Evolutionary conservation across 768 basidiomycete genomes (phyloP).

Genomic region (Fomitopsis pulvina): DNA sequence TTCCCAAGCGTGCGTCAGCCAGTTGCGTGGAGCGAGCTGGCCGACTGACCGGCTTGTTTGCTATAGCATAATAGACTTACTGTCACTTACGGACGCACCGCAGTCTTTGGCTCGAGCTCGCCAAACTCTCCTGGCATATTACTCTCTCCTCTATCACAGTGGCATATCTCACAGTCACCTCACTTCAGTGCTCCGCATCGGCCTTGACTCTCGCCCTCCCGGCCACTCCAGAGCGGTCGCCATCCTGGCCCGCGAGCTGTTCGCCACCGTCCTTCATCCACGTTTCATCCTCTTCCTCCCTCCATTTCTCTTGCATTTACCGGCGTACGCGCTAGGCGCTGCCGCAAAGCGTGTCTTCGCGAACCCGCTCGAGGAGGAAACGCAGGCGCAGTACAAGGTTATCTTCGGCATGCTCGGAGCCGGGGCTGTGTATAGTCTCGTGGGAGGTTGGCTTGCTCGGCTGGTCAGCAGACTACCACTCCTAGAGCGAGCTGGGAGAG

Average conservation of each 20-base stretch:
- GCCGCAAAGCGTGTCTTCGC: slow-evolving; percentile 57
- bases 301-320: slow-evolving; percentile 74
- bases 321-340: slow-evolving; percentile 75
- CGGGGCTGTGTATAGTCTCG: slow-evolving; percentile 7
- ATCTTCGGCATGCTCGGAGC: slow-evolving; percentile 50
- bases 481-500: background rate
- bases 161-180: slow-evolving; percentile 71
- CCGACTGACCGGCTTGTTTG: background rate
- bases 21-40: background rate
- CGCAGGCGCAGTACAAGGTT: slow-evolving; percentile 93
- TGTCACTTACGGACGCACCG: slow-evolving; percentile 52
- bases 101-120: slow-evolving; percentile 51
- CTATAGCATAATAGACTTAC: slow-evolving; percentile 73
- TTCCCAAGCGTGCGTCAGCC: slow-evolving; percentile 73
- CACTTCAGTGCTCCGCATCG: slow-evolving; percentile 70
- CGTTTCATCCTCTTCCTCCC: slow-evolving; percentile 84
- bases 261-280: slow-evolving; percentile 59
- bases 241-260: slow-evolving; percentile 64
- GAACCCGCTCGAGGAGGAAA: slow-evolving; percentile 76
- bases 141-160: slow-evolving; percentile 73
- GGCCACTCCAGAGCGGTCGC: slow-evolving; percentile 70
- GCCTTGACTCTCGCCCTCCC: slow-evolving; percentile 53
- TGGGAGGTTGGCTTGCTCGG: slow-evolving; percentile 1
- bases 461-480: background rate
- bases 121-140: slow-evolving; percentile 73